Base-by-base conservation (phyloP, 306 rosid genomes). In the Abrus precatorius region DNA sequence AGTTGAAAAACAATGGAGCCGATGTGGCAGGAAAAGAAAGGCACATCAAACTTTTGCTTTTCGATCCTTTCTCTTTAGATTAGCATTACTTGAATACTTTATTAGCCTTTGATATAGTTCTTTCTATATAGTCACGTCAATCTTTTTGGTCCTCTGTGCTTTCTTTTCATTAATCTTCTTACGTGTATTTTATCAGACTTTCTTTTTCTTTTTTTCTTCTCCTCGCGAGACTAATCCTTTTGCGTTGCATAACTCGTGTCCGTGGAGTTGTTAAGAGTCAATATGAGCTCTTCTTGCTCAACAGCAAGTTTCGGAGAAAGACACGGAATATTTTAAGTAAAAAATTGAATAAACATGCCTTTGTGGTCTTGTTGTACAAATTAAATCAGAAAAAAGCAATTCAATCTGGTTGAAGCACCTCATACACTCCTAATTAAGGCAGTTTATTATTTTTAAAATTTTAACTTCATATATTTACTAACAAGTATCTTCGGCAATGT, bases 11-110 rank as follows among this genome's bases (percentile, higher is more conserved):
- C 65, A 5, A 14, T 13, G 75, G n/a, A 55, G 81, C 75, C 49
- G 83, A 87, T 49, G 43, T 72, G 91, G 82, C 78, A 54, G 3
- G 3, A 34, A 14, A 2, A 43, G 69, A 68, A 56, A 74, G 36
- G 10, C 74, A 38, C 66, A 48, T 45, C 60, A 2, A 43, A 59
- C 32, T 52, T 65, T 72, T 76, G 43, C 13, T 9, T 49, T 66
- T 72, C 33, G 6, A 9, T 69, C 2, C 43, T 62, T 9, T 56
- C 66, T 64, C 9, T 78, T 30, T 10, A 13, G 44, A 63, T 66
- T 72, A 11, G 65, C 65, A 38, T 54, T 63, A 40, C 50, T 65
- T 65, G 68, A 62, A 64, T 55, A 40, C 11, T 73, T 54, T 53
- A 54, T 34, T 53, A 30, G 12, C 9, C 61, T 54, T 44, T 55